Evolutionary conservation across 2,329 filamentous ascomycete genomes (phyloP).

Genomic region (Stemphylium lycopersici): DNA sequence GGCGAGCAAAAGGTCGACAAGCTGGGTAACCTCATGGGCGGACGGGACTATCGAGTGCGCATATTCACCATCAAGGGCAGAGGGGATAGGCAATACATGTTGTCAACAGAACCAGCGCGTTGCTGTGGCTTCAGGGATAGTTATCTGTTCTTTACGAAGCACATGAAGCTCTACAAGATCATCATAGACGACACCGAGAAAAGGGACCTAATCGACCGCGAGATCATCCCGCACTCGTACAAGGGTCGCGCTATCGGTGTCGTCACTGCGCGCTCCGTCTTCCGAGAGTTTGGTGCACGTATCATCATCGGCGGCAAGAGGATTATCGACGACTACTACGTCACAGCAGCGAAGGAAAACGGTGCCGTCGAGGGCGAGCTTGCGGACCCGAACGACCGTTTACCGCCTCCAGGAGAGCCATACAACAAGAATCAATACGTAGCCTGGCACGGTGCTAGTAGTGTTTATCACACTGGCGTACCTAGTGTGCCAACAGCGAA

Average conservation of each 20-base stretch:
- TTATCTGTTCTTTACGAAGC: conserved; percentile 98
- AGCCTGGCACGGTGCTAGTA: conserved; percentile 95
- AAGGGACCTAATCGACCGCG: conserved; percentile 90
- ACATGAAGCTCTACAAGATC: conserved; percentile 95
- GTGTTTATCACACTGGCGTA: conserved; percentile 86
- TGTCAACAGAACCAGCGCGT: conserved; percentile 95
- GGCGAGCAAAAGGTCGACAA: conserved; percentile 95
- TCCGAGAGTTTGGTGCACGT: conserved; percentile 91
- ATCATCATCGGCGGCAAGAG: conserved; percentile 91
- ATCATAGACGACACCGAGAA: conserved; percentile 98
- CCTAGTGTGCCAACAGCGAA: conserved; percentile 77
- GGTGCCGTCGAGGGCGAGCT: conserved; percentile 87
- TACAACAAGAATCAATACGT: conserved; percentile 99
- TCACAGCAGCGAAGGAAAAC: conserved; percentile 72
- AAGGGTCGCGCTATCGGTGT: conserved; percentile 97
- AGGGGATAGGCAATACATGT: conserved; percentile 90
- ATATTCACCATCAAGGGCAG: conserved; percentile 90
- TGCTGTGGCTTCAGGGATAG: conserved; percentile 98
- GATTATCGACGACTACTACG: conserved; percentile 89
- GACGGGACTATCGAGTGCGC: conserved; percentile 90
- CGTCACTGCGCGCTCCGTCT: conserved; percentile 93
- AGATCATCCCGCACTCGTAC: conserved; percentile 97
- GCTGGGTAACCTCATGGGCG: conserved; percentile 78
- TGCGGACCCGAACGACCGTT: conserved; percentile 84
- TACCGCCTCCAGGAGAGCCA: conserved; percentile 75